Percentiles rank a stretch among this genome's conserved stretches.
phyloP scores from a whole-genome alignment of 768 basidiomycete genomes.

The Hemileccinum impolitum region DNA sequence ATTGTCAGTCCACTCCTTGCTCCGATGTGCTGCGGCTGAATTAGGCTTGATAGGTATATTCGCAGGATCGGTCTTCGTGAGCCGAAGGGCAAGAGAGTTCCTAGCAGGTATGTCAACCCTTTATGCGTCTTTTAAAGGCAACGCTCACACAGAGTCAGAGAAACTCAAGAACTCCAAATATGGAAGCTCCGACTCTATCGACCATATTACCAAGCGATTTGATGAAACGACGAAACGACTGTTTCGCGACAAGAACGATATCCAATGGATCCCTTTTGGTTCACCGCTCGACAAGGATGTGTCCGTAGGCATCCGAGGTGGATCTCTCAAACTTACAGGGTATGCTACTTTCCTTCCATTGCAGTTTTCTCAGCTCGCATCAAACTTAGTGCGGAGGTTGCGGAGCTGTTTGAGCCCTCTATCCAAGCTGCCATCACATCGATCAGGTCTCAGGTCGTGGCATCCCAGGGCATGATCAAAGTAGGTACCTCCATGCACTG shows the following conservation, averaged over 20 bases:
- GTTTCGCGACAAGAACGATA: slow-evolving; percentile 63
- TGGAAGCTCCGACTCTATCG: slow-evolving; percentile 64
- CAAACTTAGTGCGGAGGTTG: slow-evolving; percentile 44
- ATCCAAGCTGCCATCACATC: slow-evolving; percentile 68
- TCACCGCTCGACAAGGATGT: slow-evolving; percentile 75
- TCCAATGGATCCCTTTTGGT: slow-evolving; percentile 74
- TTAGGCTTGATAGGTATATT: slow-evolving; percentile 55
- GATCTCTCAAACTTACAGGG: slow-evolving; percentile 72
- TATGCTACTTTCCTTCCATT: slow-evolving; percentile 33
- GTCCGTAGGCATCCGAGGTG: slow-evolving; percentile 65
- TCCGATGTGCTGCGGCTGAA: background rate
- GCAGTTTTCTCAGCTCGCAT: slow-evolving; percentile 1
- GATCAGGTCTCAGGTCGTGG: slow-evolving; percentile 68
- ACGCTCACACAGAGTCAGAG: slow-evolving; percentile 38
- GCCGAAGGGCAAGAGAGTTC: slow-evolving; percentile 68
- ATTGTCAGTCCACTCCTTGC: slow-evolving; percentile 47
- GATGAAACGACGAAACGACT: slow-evolving; percentile 81
- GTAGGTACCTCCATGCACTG: slow-evolving; percentile 30
- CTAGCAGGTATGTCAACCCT: slow-evolving; percentile 50
- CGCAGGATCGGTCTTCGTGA: slow-evolving; percentile 81
- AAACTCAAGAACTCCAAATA: slow-evolving; percentile 74
- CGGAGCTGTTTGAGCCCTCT: slow-evolving; percentile 76
- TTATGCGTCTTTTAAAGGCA: background rate
- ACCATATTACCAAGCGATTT: slow-evolving; percentile 77
- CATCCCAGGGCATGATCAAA: slow-evolving; percentile 64